These are phyloP conservation scores for Colletotrichum coccodes DNA, from an alignment of 2,329 filamentous ascomycete genomes.

Conservation along the genomic window DNA sequence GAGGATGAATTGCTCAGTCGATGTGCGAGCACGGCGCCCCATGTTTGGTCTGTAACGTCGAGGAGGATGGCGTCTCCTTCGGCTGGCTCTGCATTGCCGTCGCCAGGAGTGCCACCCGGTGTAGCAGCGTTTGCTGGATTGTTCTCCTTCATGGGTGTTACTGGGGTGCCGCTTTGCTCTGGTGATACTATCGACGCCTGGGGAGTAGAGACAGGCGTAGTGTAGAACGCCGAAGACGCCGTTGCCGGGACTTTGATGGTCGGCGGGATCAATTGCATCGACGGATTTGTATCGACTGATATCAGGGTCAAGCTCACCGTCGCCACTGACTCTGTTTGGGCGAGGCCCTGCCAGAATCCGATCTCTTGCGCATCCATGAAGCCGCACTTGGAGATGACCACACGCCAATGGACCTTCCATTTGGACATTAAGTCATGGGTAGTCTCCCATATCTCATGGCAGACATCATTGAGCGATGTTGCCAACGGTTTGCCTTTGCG, in stretches of 20 bases:
- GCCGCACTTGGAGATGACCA: constrained; percentile 79
- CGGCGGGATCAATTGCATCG: constrained; percentile 70
- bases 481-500: constrained; percentile 64
- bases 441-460: constrained; percentile 80
- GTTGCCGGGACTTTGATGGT: constrained; percentile 58
- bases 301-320: constrained; percentile 68
- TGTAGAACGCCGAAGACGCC: constrained; percentile 58
- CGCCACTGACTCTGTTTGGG: constrained; percentile 61
- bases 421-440: constrained; percentile 78
- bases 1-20: constrained; percentile 69
- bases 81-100: constrained; percentile 51
- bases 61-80: constrained; percentile 76
- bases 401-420: constrained; percentile 79
- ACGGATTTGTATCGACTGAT: constrained; percentile 72
- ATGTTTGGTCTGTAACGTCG: constrained; percentile 79
- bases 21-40: constrained; percentile 77
- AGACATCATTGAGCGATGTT: constrained; percentile 69
- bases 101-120: constrained; percentile 53
- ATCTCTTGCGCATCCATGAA: constrained; percentile 75
- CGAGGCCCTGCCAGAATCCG: constrained; percentile 66
- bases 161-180: constrained; percentile 64
- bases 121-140: constrained; percentile 53
- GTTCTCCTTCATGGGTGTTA: constrained; percentile 56
- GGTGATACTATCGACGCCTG: constrained; percentile 68
- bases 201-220: constrained; percentile 76